phyloP scores from a whole-genome alignment of 306 rosid species.

The Sindora glabra region DNA sequence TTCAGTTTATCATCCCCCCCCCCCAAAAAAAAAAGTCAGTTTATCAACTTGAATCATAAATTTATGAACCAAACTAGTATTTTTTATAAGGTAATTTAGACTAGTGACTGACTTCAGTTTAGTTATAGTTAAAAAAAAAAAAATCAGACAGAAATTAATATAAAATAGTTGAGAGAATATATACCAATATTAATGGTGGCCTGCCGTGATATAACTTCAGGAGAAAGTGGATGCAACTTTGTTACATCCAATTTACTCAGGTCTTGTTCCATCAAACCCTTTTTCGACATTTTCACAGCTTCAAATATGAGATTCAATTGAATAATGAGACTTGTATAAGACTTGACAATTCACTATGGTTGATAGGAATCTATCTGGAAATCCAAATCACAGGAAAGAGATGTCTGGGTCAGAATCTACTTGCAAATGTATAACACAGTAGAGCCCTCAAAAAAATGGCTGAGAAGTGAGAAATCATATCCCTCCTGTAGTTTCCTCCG shows the following conservation, averaged over 20 bases:
- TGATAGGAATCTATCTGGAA: too few species aligned
- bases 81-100: background rate
- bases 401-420: background rate
- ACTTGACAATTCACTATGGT: background rate
- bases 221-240: slow-evolving; percentile 80
- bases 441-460: background rate
- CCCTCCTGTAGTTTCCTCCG: too few species aligned
- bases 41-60: slow-evolving; percentile 1
- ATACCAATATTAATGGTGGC: slow-evolving; percentile 95
- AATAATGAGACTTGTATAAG: background rate
- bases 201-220: slow-evolving; percentile 94
- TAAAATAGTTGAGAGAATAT: background rate
- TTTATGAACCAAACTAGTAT: background rate
- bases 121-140: background rate
- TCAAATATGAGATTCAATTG: background rate
- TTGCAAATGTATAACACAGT: background rate
- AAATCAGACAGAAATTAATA: background rate
- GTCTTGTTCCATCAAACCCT: slow-evolving; percentile 87
- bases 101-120: background rate
- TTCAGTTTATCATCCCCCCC: too few species aligned
- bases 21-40: too few species aligned
- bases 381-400: background rate
- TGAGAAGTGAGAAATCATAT: background rate
- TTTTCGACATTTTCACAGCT: slow-evolving; percentile 11
- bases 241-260: slow-evolving; percentile 85